phyloP scores from a whole-genome alignment of 305 asterid genomes.

The Solanum chacoense region DNA sequence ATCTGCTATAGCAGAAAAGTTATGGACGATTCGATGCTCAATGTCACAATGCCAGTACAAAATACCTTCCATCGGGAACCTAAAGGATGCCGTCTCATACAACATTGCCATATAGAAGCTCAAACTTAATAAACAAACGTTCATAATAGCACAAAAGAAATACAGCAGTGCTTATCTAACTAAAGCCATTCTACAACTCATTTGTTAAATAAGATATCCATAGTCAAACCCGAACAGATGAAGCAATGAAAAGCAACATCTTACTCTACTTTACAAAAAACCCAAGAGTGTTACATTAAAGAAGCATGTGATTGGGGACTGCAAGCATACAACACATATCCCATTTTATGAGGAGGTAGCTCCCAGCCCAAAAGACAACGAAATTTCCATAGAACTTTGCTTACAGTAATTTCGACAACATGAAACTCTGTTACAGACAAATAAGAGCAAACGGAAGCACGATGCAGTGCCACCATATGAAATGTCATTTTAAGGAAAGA shows the following conservation, averaged over 20 bases:
- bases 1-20: too few species aligned
- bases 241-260: background rate
- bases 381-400: background rate
- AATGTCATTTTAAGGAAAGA: background rate
- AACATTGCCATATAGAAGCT: too few species aligned
- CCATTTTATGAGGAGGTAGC: background rate
- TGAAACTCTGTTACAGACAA: background rate
- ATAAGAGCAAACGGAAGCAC: background rate
- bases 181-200: background rate
- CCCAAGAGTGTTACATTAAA: background rate
- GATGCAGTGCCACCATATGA: background rate
- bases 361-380: background rate
- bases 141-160: background rate
- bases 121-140: background rate
- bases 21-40: too few species aligned
- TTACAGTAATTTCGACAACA: background rate
- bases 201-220: background rate
- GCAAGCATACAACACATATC: background rate
- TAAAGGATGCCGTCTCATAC: too few species aligned
- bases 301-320: background rate
- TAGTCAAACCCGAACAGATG: background rate
- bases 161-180: background rate
- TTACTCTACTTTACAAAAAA: background rate
- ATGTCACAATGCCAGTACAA: too few species aligned
- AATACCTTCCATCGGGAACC: too few species aligned